Evolutionary conservation across 2,329 filamentous ascomycete genomes (phyloP), one percentile per base, ranked within the genome.

Genomic region (Penicillium brevicompactum): DNA sequence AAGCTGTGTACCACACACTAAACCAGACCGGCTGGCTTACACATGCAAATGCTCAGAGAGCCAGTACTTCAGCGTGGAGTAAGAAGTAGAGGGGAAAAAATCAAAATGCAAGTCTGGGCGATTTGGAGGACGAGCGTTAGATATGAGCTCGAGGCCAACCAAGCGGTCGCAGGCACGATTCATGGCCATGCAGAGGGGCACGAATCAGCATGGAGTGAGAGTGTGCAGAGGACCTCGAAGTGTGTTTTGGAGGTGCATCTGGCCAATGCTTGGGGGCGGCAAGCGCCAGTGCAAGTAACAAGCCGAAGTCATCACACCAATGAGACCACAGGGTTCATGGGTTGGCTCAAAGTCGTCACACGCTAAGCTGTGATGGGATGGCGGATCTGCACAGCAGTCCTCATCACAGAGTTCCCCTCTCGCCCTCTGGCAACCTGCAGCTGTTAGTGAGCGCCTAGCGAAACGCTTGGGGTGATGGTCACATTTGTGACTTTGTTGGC

Each of bases 1-100:
- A 46, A 44, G 34, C 41, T 41, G 31, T 27, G 46, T 42, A 56
- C 53, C 56, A 55, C 47, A 51, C 57, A 62, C 55, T 58, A 53
- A 61, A 66, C 73, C 73, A 74, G 73, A 60, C 72, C 71, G 65
- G 71, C 72, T 74, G 70, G 73, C 69, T 67, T 62, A 53, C 52
- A 60, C 58, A 60, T 65, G 66, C 68, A 73, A 63, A 59, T 61
- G 62, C 58, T 68, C 16, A 63, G 53, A 30, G 41, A 55, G 48
- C 56, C 57, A 51, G 60, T 32, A 30, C 38, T 49, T 32, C 55
- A 57, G 40, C 27, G 59, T 61, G 57, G 53, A 37, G 55, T 47
- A 51, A 37, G 37, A 58, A 56, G 24, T 48, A 27, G 50, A 56
- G 48, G 24, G 24, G 18, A 18, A 50, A 31, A 57, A 37, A 37